These are phyloP conservation scores for Ophiostoma pallidulum DNA, from an alignment of 2,329 filamentous ascomycete species.

Conservation along the genomic window DNA sequence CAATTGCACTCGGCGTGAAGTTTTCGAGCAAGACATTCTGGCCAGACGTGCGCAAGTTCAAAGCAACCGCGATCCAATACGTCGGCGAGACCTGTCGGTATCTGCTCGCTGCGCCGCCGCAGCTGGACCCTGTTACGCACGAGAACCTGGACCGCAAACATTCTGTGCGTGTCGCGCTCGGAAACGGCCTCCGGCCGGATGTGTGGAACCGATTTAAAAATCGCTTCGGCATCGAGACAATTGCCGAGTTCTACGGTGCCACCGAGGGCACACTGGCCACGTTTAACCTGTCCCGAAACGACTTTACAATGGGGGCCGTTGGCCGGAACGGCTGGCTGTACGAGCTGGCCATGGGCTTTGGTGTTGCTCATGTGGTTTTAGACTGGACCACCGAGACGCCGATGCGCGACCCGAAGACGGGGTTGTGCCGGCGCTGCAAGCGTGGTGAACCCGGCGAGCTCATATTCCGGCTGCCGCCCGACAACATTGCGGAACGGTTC, in stretches of 20 bases:
- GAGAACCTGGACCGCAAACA: conserved; percentile 64
- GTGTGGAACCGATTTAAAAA: conserved; percentile 78
- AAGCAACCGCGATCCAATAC: conserved; percentile 74
- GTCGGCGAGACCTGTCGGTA: conserved; percentile 84
- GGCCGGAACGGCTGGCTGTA: conserved; percentile 61
- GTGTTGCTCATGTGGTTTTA: conserved; percentile 53
- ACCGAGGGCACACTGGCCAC: conserved; percentile 62
- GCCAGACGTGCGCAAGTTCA: conserved; percentile 59
- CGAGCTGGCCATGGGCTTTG: conserved; percentile 40
- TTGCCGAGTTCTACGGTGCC: conserved; percentile 73
- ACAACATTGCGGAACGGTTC: conserved; percentile 53
- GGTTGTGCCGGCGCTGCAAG: conserved; percentile 52
- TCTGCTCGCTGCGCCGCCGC: conserved; percentile 57
- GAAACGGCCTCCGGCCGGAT: conserved; percentile 77
- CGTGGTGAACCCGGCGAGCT: conserved; percentile 64
- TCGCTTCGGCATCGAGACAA: conserved; percentile 63
- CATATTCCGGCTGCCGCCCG: conserved; percentile 59
- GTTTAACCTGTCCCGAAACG: conserved; percentile 67
- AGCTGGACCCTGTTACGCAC: conserved; percentile 53
- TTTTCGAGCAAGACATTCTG: conserved; percentile 74
- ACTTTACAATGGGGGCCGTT: conserved; percentile 66
- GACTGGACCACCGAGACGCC: conserved; percentile 64
- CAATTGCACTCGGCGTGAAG: conserved; percentile 63
- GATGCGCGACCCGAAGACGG: conserved; percentile 56
- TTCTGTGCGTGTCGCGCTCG: conserved; percentile 64